phyloP scores from a whole-genome alignment of 2,329 filamentous ascomycete species.

The Coniella lustricola region DNA sequence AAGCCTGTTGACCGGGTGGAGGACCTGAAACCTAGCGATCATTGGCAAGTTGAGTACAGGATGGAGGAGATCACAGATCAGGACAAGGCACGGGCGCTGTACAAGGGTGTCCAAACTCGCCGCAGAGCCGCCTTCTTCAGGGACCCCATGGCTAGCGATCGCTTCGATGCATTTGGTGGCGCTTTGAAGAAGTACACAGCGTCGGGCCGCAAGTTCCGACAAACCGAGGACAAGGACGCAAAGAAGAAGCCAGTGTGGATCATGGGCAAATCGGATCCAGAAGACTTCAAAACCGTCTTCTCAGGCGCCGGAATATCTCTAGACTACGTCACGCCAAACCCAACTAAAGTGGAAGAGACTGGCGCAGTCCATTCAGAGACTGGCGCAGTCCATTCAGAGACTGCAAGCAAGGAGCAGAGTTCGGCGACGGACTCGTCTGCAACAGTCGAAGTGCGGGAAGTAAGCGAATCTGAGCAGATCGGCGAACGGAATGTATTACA shows the following conservation, averaged over 20 bases:
- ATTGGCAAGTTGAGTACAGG: constrained; percentile 74
- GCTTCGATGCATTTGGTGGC: constrained; percentile 32
- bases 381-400: too few relatives aligned
- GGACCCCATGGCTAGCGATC: constrained; percentile 29
- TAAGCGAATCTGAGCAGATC: background rate
- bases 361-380: too few relatives aligned
- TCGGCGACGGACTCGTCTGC: too few relatives aligned
- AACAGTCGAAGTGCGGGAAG: background rate
- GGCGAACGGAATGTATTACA: background rate
- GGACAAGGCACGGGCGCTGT: constrained; percentile 42
- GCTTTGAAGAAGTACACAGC: constrained; percentile 35
- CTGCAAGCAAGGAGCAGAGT: too few relatives aligned
- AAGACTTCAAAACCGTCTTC: constrained; percentile 31
- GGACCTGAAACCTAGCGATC: constrained; percentile 32
- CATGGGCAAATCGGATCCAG: constrained; percentile 33
- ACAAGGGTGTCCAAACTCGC: constrained; percentile 48
- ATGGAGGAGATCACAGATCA: constrained; percentile 51
- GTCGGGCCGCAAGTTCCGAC: constrained; percentile 53
- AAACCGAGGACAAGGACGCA: constrained; percentile 34
- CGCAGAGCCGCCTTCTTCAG: constrained; percentile 38
- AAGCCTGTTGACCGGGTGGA: constrained; percentile 54
- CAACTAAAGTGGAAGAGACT: too few relatives aligned
- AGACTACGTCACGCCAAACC: background rate
- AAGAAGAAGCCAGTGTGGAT: constrained; percentile 34
- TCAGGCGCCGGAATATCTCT: constrained; percentile 5